A percentile compares a stretch with the other conserved stretches of the same genome.
These are phyloP conservation scores for Verticillium albo-atrum DNA, from an alignment of 2,329 filamentous ascomycete species.

Conservation along the genomic window DNA sequence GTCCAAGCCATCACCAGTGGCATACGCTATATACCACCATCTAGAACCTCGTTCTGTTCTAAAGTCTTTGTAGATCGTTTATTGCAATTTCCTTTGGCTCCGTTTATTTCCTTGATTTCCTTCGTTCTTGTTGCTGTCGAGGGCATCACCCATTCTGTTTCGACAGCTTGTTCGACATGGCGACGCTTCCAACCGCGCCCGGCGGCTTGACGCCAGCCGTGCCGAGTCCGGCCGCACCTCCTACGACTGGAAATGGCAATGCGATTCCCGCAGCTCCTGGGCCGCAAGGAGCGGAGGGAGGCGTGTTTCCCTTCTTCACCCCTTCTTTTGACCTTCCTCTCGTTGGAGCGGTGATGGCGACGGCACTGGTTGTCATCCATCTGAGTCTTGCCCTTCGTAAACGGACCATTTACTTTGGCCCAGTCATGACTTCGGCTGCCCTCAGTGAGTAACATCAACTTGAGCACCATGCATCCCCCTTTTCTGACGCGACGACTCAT, in stretches of 20 bases:
- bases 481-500: neutral
- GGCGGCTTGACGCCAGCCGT: neutral
- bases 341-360: neutral
- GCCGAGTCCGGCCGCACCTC: neutral
- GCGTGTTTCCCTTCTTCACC: constrained; percentile 1
- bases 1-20: neutral
- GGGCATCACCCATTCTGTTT: neutral
- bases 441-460: neutral
- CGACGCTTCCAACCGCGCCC: neutral
- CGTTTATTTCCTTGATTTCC: neutral
- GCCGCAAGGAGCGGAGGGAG: neutral
- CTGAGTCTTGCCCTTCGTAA: neutral
- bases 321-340: constrained; percentile 1
- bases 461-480: neutral
- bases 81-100: neutral
- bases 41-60: neutral
- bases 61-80: neutral
- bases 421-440: neutral
- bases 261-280: neutral
- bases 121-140: neutral
- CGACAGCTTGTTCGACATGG: neutral
- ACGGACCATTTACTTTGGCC: neutral
- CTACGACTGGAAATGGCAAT: neutral
- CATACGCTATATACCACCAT: neutral
- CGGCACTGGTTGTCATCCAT: neutral